These are phyloP conservation scores for Pisolithus tinctorius DNA, from an alignment of 768 basidiomycete genomes.

Conservation along the genomic window DNA sequence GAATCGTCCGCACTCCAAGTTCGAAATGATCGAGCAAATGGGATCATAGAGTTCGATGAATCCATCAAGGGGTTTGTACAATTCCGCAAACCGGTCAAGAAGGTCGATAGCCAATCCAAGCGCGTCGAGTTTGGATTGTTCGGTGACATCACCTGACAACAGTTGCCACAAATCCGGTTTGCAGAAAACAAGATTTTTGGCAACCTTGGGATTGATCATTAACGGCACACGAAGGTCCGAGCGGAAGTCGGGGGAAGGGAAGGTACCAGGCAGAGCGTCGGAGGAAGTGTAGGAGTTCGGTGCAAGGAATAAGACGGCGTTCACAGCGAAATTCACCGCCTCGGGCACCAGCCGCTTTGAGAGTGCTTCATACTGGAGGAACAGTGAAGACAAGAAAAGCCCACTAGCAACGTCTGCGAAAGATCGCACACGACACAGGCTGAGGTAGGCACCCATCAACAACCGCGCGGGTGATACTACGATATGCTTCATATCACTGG, in stretches of 20 bases:
- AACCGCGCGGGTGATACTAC: conserved; percentile 83
- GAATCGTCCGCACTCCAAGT: conserved; percentile 40
- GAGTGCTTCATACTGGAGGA: conserved; percentile 75
- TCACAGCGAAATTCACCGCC: conserved; percentile 73
- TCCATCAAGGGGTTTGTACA: conserved; percentile 71
- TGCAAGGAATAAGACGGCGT: conserved; percentile 64
- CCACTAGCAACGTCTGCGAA: conserved; percentile 76
- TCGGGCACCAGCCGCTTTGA: conserved; percentile 90
- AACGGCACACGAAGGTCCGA: conserved; percentile 38
- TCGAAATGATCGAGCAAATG: conserved; percentile 48
- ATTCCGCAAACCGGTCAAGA: conserved; percentile 59
- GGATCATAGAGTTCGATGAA: conserved; percentile 86
- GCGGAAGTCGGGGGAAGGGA: conserved; percentile 66
- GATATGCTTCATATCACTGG: conserved; percentile 88
- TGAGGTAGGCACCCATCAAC: conserved; percentile 88
- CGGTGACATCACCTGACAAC: conserved; percentile 28
- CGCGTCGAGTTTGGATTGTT: conserved; percentile 70
- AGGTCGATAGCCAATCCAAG: conserved; percentile 58
- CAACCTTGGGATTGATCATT: conserved; percentile 34
- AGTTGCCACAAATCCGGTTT: conserved; percentile 45
- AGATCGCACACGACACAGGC: conserved; percentile 72
- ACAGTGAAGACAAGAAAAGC: conserved; percentile 81
- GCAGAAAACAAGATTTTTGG: conserved; percentile 31
- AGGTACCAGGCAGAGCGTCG: conserved; percentile 54
- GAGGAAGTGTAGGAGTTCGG: conserved; percentile 49